These are phyloP conservation scores for Stylonectria norvegica DNA, from an alignment of 2,329 filamentous ascomycete genomes.

Conservation along the genomic window DNA sequence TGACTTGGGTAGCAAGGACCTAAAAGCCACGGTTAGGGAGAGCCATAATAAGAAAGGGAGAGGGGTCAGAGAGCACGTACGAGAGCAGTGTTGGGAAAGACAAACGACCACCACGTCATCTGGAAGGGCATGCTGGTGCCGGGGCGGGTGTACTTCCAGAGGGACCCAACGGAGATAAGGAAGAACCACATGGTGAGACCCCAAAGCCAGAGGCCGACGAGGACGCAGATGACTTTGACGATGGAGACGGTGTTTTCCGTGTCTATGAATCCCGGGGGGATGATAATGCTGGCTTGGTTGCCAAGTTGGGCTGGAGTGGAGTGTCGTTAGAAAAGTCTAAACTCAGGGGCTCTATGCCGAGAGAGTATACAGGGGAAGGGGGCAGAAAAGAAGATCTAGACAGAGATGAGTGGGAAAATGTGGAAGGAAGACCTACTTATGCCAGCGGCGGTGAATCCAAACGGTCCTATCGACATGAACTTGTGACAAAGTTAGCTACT, in stretches of 20 bases:
- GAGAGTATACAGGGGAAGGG: too few relatives aligned
- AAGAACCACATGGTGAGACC: slow-evolving; percentile 83
- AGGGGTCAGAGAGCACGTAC: slow-evolving; percentile 26
- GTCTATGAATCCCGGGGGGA: slow-evolving; percentile 43
- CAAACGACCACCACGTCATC: slow-evolving; percentile 83
- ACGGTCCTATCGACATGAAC: slow-evolving; percentile 80
- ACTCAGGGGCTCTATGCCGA: too few relatives aligned
- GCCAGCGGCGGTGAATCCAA: slow-evolving; percentile 54
- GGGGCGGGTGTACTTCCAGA: slow-evolving; percentile 61
- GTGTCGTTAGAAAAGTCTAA: neutral
- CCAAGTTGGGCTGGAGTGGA: slow-evolving; percentile 39
- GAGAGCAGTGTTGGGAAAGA: slow-evolving; percentile 76
- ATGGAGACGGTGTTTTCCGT: slow-evolving; percentile 42
- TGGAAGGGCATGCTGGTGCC: slow-evolving; percentile 66
- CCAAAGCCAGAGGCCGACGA: slow-evolving; percentile 76
- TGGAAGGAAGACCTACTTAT: slow-evolving; percentile 25
- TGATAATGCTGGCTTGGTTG: slow-evolving; percentile 39
- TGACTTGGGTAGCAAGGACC: slow-evolving; percentile 68
- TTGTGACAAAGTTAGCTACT: slow-evolving; percentile 15
- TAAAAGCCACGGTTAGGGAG: too few relatives aligned
- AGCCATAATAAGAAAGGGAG: neutral
- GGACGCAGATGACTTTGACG: slow-evolving; percentile 49
- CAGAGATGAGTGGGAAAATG: neutral
- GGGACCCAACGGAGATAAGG: slow-evolving; percentile 70
- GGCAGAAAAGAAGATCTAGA: too few relatives aligned